Conservation (phyloP, 1,139 yeast species). For the Sugiyamaella castrensis region DNA sequence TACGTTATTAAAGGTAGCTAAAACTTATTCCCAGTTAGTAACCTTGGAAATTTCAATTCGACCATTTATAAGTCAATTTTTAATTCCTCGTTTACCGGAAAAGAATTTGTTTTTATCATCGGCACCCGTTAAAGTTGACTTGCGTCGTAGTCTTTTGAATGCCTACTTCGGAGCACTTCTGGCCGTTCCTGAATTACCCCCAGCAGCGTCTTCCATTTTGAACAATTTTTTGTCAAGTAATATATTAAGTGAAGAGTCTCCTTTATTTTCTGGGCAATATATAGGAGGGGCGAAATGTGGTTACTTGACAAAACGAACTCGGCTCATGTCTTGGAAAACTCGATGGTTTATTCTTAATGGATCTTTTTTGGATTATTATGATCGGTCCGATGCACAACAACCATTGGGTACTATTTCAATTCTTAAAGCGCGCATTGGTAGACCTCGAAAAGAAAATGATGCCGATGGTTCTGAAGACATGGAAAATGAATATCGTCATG, state of each 20-base stretch:
- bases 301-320: constrained; percentile 61
- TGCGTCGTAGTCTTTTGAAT: constrained; percentile 53
- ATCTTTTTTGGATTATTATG: constrained; percentile 57
- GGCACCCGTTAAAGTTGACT: constrained; percentile 65
- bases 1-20: constrained; percentile 71
- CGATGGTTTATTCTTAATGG: constrained; percentile 74
- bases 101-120: constrained; percentile 53
- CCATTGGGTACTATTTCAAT: constrained; percentile 55
- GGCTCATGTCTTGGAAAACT: constrained; percentile 66
- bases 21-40: constrained; percentile 53
- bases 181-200: constrained; percentile 58
- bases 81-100: constrained; percentile 63
- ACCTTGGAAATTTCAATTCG: constrained; percentile 58
- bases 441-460: constrained; percentile 41
- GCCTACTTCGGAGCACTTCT: constrained; percentile 58
- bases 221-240: constrained; percentile 70
- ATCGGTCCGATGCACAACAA: constrained; percentile 55
- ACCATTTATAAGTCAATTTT: constrained; percentile 43
- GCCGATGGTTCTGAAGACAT: constrained; percentile 50
- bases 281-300: constrained; percentile 52
- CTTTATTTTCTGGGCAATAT: constrained; percentile 9
- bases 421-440: constrained; percentile 60
- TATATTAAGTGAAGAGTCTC: constrained; percentile 54
- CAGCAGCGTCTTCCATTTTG: constrained; percentile 49
- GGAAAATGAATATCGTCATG: constrained; percentile 63